Percentiles rank a stretch among this genome's conserved stretches.
These are phyloP conservation scores for Phytophthora podocarpi DNA, from an alignment of 352 stramenopile species.

Conservation along the genomic window DNA sequence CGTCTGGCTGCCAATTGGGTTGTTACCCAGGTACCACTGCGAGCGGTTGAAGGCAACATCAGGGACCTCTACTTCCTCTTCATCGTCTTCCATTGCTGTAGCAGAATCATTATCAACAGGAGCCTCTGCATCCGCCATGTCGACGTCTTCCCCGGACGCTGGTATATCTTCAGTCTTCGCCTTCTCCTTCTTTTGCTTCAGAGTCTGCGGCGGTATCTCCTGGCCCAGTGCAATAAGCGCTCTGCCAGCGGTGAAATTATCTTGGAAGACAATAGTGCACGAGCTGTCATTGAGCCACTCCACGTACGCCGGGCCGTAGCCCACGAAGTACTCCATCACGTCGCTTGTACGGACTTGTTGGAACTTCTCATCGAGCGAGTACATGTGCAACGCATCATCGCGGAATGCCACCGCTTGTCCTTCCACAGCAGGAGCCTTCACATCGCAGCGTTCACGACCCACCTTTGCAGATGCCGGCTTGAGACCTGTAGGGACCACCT, in stretches of 20 bases:
- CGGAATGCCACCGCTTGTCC: constrained; percentile 47
- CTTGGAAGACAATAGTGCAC: constrained; percentile 85
- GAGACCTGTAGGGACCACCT: constrained; percentile 33
- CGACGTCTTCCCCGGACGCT: constrained; percentile 46
- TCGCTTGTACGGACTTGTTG: constrained; percentile 83
- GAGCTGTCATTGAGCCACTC: constrained; percentile 90
- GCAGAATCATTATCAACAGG: constrained; percentile 20
- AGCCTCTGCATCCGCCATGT: constrained; percentile 54
- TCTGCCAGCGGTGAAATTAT: constrained; percentile 67
- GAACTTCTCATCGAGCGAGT: constrained; percentile 81
- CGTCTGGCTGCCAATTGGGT: constrained; percentile 55
- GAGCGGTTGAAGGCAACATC: constrained; percentile 72
- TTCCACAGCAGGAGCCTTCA: constrained; percentile 27
- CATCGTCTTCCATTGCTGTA: constrained; percentile 32
- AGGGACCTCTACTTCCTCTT: constrained; percentile 40
- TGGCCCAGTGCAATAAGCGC: constrained; percentile 63
- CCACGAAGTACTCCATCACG: constrained; percentile 77
- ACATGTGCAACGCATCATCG: constrained; percentile 83
- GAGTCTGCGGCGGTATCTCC: constrained; percentile 52
- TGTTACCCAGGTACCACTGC: constrained; percentile 57
- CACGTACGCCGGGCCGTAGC: constrained; percentile 84
- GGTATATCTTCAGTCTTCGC: constrained; percentile 2
- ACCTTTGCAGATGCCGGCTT: constrained; percentile 62
- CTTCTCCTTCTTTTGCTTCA: constrained; percentile 42
- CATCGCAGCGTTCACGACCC: constrained; percentile 59